Base-by-base conservation (phyloP, 1,284 basidiomycete species). In the Sporisorium reilianum region DNA sequence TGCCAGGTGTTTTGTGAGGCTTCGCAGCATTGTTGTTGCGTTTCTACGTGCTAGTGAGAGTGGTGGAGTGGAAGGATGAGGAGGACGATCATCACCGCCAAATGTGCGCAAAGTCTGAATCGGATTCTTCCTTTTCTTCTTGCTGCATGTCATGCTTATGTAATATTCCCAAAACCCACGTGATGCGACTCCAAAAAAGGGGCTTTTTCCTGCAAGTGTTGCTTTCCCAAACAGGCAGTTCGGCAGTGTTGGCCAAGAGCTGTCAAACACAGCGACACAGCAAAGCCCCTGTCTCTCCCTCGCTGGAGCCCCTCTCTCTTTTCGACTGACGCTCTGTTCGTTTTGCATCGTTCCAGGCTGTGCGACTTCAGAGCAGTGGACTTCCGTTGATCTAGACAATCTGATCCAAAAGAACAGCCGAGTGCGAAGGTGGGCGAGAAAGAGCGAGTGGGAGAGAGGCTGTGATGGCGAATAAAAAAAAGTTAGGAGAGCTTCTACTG, bases 261-360 rank as follows among this genome's bases (percentile, higher is more conserved):
- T 56, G 55, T 56, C 55, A 56, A 56, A 56, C 26, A 56, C 30
- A 55, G 54, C 54, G 44, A 46, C n/a, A n/a, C n/a, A n/a, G n/a
- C n/a, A n/a, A n/a, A 46, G 45, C 55, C 55, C 55, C 55, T 49
- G 45, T 56, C 34, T 56, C 44, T 25, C 20, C 5, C 8, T n/a
- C 22, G 36, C 26, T 38, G 18, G 34, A 16, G n/a, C 34, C 11
- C 23, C 36, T 28, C 36, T 38, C n/a, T 26, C 38, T 38, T 38
- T 9, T 38, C 16, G 23, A 20, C 5, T 8, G 3, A 34, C 14
- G 16, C 32, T 28, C 12, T 28, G 16, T n/a, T 16, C 16, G n/a
- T 28, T n/a, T n/a, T n/a, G n/a, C n/a, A n/a, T n/a, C n/a, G n/a
- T n/a, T n/a, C n/a, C n/a, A n/a, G n/a, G n/a, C n/a, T n/a, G n/a